Percentiles rank a stretch among this genome's conserved stretches.
Evolutionary conservation across 257 asterid species (phyloP).

Genomic region (Scutellaria minor): DNA sequence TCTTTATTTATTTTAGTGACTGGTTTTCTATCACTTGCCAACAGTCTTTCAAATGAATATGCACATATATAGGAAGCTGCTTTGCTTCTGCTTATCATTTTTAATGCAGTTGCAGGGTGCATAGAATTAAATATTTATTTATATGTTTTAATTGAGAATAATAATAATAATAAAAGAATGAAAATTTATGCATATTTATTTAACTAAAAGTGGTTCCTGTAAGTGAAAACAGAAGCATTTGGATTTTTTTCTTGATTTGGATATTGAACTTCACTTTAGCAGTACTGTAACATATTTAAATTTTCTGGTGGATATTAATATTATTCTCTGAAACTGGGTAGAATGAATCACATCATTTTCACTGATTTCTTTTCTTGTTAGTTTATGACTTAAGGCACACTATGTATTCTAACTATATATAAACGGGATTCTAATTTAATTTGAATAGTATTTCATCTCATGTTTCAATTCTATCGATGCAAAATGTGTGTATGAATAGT

Average conservation of each 20-base stretch:
- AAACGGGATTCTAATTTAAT: too few relatives aligned
- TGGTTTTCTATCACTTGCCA: constrained; percentile 36
- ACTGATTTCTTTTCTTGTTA: constrained; percentile 6
- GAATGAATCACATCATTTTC: constrained; percentile 6
- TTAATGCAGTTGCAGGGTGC: constrained; percentile 41
- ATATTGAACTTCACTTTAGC: neutral
- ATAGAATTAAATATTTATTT: constrained; percentile 6
- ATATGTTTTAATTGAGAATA: neutral
- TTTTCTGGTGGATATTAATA: constrained; percentile 3
- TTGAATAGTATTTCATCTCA: too few relatives aligned
- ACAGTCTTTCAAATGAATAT: constrained; percentile 35
- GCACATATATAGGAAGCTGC: constrained; percentile 38
- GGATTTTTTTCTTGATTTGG: constrained; percentile 39
- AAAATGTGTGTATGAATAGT: too few relatives aligned
- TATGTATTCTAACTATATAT: too few relatives aligned
- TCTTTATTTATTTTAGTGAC: constrained; percentile 20
- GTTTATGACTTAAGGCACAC: neutral
- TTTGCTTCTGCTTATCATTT: constrained; percentile 24
- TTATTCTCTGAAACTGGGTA: constrained; percentile 16
- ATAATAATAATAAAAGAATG: neutral
- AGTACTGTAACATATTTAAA: neutral
- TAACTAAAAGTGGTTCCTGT: constrained; percentile 34
- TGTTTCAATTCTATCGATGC: too few relatives aligned
- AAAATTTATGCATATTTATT: neutral
- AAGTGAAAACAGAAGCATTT: constrained; percentile 38